A percentile compares a stretch with the other conserved stretches of the same genome.
These are phyloP conservation scores for Apophysomyces sp. DNA, from an alignment of 371 early-diverging fungal genomes.

Conservation along the genomic window DNA sequence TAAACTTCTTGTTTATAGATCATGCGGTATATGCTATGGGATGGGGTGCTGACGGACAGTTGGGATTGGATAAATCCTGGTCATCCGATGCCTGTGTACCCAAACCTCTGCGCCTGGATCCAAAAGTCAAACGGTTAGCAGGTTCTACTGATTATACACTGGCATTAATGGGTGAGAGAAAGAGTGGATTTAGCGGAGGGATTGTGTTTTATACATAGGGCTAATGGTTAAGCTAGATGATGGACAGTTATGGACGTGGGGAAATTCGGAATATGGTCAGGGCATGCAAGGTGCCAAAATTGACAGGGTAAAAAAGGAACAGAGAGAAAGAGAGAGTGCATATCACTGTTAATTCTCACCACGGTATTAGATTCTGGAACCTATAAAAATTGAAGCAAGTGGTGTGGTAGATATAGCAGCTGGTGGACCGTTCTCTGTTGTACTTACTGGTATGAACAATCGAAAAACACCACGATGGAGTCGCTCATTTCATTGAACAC, in stretches of 20 bases:
- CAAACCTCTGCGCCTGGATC: slow-evolving; percentile 28
- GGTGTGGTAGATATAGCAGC: slow-evolving; percentile 63
- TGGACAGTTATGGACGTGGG: slow-evolving; percentile 72
- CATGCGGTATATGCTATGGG: slow-evolving; percentile 69
- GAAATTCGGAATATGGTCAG: slow-evolving; percentile 84
- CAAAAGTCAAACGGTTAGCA: slow-evolving; percentile 52
- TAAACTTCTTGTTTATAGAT: not conserved
- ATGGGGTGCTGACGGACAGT: slow-evolving; percentile 83
- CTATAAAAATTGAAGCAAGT: slow-evolving; percentile 39
- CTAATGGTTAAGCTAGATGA: slow-evolving; percentile 22
- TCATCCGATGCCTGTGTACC: slow-evolving; percentile 50
- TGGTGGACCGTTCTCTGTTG: slow-evolving; percentile 72
- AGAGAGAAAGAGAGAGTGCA: no score
- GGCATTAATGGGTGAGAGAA: slow-evolving; percentile 41
- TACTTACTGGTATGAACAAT: slow-evolving; percentile 58
- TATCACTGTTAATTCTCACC: not conserved
- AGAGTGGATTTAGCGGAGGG: not conserved
- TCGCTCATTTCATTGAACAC: no score
- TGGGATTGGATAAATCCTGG: slow-evolving; percentile 59
- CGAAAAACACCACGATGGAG: no score
- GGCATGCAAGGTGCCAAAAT: slow-evolving; percentile 69
- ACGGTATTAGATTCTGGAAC: slow-evolving; percentile 57
- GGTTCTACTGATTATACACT: slow-evolving; percentile 75
- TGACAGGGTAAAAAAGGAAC: slow-evolving; percentile 55
- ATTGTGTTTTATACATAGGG: not conserved